These are phyloP conservation scores for Lactarius deliciosus DNA, from an alignment of 768 basidiomycete genomes.

Conservation along the genomic window DNA sequence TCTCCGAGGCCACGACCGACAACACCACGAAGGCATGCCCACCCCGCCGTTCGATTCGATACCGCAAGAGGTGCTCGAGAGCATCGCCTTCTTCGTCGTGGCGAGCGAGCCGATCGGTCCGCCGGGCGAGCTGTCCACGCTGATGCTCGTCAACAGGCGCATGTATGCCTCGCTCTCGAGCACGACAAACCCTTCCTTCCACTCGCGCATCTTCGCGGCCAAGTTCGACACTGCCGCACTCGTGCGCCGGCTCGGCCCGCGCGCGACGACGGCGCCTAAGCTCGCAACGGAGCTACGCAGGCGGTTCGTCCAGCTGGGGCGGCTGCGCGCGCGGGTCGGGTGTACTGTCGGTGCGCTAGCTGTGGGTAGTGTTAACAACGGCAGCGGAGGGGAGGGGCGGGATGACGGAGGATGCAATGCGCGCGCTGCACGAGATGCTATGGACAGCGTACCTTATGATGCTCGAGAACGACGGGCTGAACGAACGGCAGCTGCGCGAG, in stretches of 20 bases:
- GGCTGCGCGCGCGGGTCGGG: slow-evolving; percentile 49
- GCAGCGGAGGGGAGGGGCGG: neutral
- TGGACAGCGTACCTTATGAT: slow-evolving; percentile 75
- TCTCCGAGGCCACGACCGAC: neutral
- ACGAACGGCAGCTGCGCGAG: slow-evolving; percentile 65
- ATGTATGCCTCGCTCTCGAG: slow-evolving; percentile 53
- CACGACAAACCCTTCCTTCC: slow-evolving; percentile 61
- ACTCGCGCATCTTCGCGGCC: slow-evolving; percentile 62
- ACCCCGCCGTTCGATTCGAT: slow-evolving; percentile 47
- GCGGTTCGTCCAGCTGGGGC: slow-evolving; percentile 58
- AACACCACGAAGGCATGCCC: slow-evolving; percentile 6
- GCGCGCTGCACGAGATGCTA: slow-evolving; percentile 47
- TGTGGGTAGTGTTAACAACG: neutral
- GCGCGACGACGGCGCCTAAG: slow-evolving; percentile 41
- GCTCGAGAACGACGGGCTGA: slow-evolving; percentile 78
- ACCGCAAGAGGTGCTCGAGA: slow-evolving; percentile 78
- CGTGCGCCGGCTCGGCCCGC: slow-evolving; percentile 48
- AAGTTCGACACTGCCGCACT: slow-evolving; percentile 65
- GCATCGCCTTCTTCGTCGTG: slow-evolving; percentile 67
- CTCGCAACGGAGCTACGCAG: slow-evolving; percentile 63
- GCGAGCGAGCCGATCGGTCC: slow-evolving; percentile 52
- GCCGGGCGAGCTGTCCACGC: slow-evolving; percentile 54
- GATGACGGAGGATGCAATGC: slow-evolving; percentile 33
- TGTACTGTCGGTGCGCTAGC: slow-evolving; percentile 32
- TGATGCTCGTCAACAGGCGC: slow-evolving; percentile 52